Conservation (phyloP, 140 eudicot species). For the Bidens hawaiensis region DNA sequence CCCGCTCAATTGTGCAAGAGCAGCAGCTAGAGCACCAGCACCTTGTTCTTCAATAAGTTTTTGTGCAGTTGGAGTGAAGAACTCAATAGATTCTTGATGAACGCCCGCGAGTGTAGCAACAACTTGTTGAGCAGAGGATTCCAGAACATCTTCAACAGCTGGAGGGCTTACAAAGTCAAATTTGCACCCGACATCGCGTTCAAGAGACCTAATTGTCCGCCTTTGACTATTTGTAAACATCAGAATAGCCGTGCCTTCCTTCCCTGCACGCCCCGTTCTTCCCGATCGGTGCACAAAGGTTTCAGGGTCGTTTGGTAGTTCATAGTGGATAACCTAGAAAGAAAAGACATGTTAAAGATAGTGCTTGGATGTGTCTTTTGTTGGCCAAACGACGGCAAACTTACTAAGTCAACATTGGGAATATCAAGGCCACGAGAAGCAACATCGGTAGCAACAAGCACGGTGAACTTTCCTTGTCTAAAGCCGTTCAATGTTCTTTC, state of each 20-base stretch:
- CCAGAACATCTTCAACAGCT: constrained; percentile 70
- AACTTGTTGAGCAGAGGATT: constrained; percentile 81
- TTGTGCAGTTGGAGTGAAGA: constrained; percentile 88
- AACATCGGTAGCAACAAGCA: constrained; percentile 98
- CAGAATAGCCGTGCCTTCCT: constrained; percentile 74
- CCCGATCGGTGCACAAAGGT: constrained; percentile 97
- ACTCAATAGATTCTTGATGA: constrained; percentile 68
- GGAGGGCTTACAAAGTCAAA: constrained; percentile 77
- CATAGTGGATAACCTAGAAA: constrained; percentile 79
- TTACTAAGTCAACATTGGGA: constrained; percentile 90
- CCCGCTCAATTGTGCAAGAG: constrained; percentile 90
- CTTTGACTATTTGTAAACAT: constrained; percentile 80
- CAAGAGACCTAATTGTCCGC: constrained; percentile 70
- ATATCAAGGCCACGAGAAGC: constrained; percentile 98
- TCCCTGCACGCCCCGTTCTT: constrained; percentile 96
- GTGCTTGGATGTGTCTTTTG: background rate
- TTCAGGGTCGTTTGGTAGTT: constrained; percentile 89
- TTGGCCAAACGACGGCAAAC: constrained; percentile 23
- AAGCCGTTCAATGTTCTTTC: constrained; percentile 86
- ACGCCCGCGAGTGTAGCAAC: constrained; percentile 84
- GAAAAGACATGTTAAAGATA: background rate
- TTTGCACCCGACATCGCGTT: constrained; percentile 84
- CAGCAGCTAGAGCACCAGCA: constrained; percentile 90
- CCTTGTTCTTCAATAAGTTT: constrained; percentile 74
- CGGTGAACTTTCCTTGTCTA: constrained; percentile 87